Percentiles rank a stretch among this genome's conserved stretches.
Conservation (phyloP, 768 basidiomycete species). For the Tephrocybe sp. region DNA sequence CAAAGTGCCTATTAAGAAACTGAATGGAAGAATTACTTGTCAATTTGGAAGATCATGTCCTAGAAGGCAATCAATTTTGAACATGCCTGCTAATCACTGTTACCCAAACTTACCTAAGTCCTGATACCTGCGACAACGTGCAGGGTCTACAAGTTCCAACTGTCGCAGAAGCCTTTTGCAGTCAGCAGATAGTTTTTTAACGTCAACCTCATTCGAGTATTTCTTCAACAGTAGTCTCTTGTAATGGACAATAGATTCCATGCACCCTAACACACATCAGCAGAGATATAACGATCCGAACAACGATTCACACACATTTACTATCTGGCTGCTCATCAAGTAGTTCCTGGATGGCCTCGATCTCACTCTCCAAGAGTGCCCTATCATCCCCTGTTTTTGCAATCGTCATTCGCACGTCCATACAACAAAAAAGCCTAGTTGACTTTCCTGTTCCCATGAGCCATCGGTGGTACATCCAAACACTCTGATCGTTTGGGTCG, state of each 20-base stretch:
- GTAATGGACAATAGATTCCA: constrained; percentile 90
- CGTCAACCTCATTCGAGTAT: constrained; percentile 26
- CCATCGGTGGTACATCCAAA: constrained; percentile 99
- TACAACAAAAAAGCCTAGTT: background rate
- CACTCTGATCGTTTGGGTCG: constrained; percentile 94
- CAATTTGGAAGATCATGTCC: background rate
- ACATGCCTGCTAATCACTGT: background rate
- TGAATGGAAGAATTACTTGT: no score
- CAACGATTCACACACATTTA: constrained; percentile 62
- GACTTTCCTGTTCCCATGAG: constrained; percentile 75
- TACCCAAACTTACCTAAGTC: constrained; percentile 53
- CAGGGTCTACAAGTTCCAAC: constrained; percentile 52
- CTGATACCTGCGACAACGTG: constrained; percentile 65
- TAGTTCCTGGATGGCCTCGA: constrained; percentile 77
- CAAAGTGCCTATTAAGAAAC: no score
- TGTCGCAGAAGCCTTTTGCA: constrained; percentile 45
- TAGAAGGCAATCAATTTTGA: background rate
- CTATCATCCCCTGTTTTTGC: constrained; percentile 53
- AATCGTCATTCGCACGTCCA: background rate
- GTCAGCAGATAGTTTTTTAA: constrained; percentile 20
- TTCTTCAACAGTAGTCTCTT: constrained; percentile 64
- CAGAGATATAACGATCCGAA: background rate
- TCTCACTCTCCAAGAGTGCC: constrained; percentile 68
- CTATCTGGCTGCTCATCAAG: constrained; percentile 89
- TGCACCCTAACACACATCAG: constrained; percentile 67